Evolutionary conservation across 257 asterid species (phyloP).

Genomic region (Solanum medicagineum): DNA sequence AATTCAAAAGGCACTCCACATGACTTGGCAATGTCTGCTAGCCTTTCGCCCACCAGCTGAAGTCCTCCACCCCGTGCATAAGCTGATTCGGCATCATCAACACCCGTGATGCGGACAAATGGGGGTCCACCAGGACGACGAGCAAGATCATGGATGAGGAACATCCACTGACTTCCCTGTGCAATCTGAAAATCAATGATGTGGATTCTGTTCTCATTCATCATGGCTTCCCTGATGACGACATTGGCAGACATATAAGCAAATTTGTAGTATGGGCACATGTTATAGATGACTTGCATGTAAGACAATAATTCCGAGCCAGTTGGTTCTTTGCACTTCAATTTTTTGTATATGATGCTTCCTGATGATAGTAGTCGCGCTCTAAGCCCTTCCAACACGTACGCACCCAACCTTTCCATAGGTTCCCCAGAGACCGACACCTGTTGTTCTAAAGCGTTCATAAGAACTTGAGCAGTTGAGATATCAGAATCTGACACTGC

Average conservation of each 20-base stretch:
- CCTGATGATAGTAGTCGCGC: slow-evolving; percentile 76
- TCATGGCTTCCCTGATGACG: slow-evolving; percentile 63
- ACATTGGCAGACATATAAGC: slow-evolving; percentile 78
- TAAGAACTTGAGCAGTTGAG: slow-evolving; percentile 52
- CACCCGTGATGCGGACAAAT: slow-evolving; percentile 33
- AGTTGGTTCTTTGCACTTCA: slow-evolving; percentile 80
- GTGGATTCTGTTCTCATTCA: slow-evolving; percentile 57
- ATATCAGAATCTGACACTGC: slow-evolving; percentile 54
- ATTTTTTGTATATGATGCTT: slow-evolving; percentile 73
- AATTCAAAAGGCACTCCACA: slow-evolving; percentile 76
- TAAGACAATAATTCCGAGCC: slow-evolving; percentile 73
- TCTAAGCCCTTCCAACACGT: slow-evolving; percentile 85
- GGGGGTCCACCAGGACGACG: slow-evolving; percentile 46
- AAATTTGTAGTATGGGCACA: slow-evolving; percentile 81
- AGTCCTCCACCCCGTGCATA: slow-evolving; percentile 92
- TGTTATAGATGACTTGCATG: slow-evolving; percentile 63
- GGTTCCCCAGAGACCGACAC: slow-evolving; percentile 95
- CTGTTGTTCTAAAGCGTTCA: slow-evolving; percentile 51
- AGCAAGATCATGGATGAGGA: slow-evolving; percentile 35
- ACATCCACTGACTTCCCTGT: slow-evolving; percentile 96
- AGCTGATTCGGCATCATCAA: slow-evolving; percentile 54
- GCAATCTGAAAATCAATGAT: slow-evolving; percentile 85
- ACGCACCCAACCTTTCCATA: slow-evolving; percentile 72
- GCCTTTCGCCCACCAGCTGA: slow-evolving; percentile 53
- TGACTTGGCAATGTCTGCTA: slow-evolving; percentile 47